These are phyloP conservation scores for Pseudogymnoascus sp. DNA, from an alignment of 2,329 filamentous ascomycete genomes.

Conservation along the genomic window DNA sequence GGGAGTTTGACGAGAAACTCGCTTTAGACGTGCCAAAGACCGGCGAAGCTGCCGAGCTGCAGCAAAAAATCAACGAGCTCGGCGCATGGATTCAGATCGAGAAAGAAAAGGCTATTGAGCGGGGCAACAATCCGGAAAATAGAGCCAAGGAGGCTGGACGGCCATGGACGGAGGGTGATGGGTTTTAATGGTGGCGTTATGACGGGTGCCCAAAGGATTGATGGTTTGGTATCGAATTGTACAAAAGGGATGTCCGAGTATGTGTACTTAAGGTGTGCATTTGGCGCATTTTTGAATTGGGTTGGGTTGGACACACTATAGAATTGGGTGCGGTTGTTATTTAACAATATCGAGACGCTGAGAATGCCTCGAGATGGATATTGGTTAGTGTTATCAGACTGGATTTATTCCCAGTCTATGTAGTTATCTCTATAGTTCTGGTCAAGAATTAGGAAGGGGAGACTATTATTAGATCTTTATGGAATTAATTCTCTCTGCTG, in stretches of 20 bases:
- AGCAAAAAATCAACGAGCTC: constrained; percentile 12
- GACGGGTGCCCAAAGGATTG: neutral
- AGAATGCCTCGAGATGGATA: neutral
- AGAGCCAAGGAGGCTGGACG: constrained; percentile 13
- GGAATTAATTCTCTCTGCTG: neutral
- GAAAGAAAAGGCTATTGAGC: constrained; percentile 12
- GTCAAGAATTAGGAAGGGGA: neutral
- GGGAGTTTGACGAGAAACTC: constrained; percentile 10
- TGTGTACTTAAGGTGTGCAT: neutral
- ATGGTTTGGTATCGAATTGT: constrained; percentile 24
- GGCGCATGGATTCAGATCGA: neutral
- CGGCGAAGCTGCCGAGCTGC: constrained; percentile 10
- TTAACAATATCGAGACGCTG: neutral
- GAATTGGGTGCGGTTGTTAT: constrained; percentile 6
- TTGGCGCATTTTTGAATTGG: constrained; percentile 9
- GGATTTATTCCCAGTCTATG: neutral
- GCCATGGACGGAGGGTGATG: constrained; percentile 13
- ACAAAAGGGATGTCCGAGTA: constrained; percentile 11
- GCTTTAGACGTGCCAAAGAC: constrained; percentile 2
- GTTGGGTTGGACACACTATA: constrained; percentile 3
- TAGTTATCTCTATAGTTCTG: neutral
- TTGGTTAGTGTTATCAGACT: neutral
- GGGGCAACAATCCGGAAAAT: constrained; percentile 2
- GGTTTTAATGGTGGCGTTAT: constrained; percentile 9
- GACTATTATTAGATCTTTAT: neutral